Evolutionary conservation across 257 asterid genomes (phyloP).

Genomic region (Ehretia macrophylla): DNA sequence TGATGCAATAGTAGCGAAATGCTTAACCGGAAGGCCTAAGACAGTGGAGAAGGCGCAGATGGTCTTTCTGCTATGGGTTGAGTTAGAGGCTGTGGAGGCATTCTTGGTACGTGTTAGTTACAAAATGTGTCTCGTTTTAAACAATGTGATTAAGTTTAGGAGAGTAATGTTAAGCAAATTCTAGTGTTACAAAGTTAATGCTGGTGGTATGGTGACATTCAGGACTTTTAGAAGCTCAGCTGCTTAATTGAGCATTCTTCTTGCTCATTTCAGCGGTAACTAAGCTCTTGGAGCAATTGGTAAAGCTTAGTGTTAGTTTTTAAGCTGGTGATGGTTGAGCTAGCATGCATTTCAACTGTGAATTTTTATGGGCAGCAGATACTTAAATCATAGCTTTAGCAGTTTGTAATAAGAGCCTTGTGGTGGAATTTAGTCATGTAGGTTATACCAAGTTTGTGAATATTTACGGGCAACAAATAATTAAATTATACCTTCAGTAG

Average conservation of each 20-base stretch:
- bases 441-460: too few relatives aligned
- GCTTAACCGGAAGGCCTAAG: constrained; percentile 94
- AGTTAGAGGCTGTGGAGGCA: constrained; percentile 93
- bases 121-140: constrained; percentile 3
- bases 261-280: neutral
- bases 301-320: neutral
- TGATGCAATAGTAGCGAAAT: constrained; percentile 88
- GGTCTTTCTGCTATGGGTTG: constrained; percentile 86
- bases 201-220: neutral
- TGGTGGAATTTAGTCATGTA: too few relatives aligned
- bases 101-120: constrained; percentile 63
- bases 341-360: neutral
- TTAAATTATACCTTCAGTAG: too few relatives aligned
- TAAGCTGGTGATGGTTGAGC: neutral
- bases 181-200: neutral
- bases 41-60: constrained; percentile 96
- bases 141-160: neutral
- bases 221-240: neutral
- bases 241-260: neutral
- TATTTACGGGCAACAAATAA: too few relatives aligned
- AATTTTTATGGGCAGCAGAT: neutral
- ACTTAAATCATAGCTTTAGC: neutral
- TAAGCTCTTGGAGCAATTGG: neutral
- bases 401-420: neutral
- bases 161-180: neutral